Evolutionary conservation across 2,329 filamentous ascomycete species (phyloP), one percentile per base, ranked within the genome.

Genomic region (Gaeumannomyces tritici): DNA sequence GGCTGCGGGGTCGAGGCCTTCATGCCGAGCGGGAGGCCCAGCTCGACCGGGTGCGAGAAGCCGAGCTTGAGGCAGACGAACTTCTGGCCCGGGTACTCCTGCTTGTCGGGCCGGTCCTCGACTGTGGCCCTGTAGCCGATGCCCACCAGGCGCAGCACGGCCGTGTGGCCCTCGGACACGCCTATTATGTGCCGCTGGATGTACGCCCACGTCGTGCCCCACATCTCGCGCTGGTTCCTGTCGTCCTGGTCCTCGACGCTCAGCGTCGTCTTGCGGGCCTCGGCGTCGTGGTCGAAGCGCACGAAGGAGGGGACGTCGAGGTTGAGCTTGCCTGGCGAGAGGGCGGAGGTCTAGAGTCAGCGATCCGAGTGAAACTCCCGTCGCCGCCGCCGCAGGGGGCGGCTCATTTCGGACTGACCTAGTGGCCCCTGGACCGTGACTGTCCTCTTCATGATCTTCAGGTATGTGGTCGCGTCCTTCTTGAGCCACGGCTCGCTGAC

Each of bases 21-120:
- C 57, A 99, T 87, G 29, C 93, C 92, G 68, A 81, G 70, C 0
- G 95, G 95, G 59, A 98, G 86, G 4, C 86, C 87, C 72, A 97
- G 81, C 76, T 99, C 93, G 67, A 99, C 90, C 0, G 93, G 90
- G 80, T 99, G 95, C 65, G 93, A 96, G 77, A 92, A 99, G 63
- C 95, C 95, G 62, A 99, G 90, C 82, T 98, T 98, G 67, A 99
- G 80, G 66, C 89, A 91, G 55, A 99, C 88, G 70, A 96, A 96
- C 73, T 91, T 84, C 76, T 97, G 93, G 55, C 89, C 92, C 0
- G 86, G 85, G 72, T 88, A 97, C 71, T 87, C 81, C 64, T 89
- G 86, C 64, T 89, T 91, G 42, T 79, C 85, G 28, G 89, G 89
- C 54, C 83, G 88, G 63, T 87, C 78, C 75, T 98, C 93, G 68